Base-by-base conservation (phyloP, 2,329 filamentous ascomycete genomes). In the Gaeumannomyces sp. region DNA sequence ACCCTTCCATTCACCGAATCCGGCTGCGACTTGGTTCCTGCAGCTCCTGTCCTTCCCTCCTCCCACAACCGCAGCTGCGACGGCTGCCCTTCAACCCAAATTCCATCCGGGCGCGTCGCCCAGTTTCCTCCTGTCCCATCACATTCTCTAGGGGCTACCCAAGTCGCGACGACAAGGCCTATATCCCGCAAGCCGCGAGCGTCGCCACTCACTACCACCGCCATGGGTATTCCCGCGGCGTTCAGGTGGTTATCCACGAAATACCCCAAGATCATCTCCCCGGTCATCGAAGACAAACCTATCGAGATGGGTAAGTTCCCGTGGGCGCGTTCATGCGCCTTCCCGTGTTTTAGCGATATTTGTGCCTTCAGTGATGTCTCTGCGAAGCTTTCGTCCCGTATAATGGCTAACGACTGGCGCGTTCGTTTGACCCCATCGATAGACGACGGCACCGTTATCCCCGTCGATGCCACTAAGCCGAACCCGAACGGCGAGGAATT, bases 401-500 rank as follows among this genome's bases (percentile, higher is more conserved):
- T 45, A 16, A 16, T 38, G 11, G 27, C 38, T n/a, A 62, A 27
- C 14, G 3, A 38, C 13, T 19, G 60, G 27, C 60, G 60, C 38
- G 50, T 56, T n/a, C 50, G 11, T 27, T 45, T 35, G n/a, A 22
- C 27, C 38, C 13, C 25, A 45, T 28, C 28, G 28, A 4, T n/a
- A 64, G 83, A 85, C 13, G 92, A 97, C 83, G 94, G 93, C 69
- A 85, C 89, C 59, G 83, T 86, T 70, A 89, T 97, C 65, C 95
- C 95, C 2, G 86, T 98, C 67, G 93, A 99, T 74, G 88, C 87
- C 14, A 93, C 90, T 8, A 82, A 86, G 56, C 88, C 92, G 7
- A 99, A 99, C 73, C 96, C 96, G 3, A 99, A 99, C 78, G 93
- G 93, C 75, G 94, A 98, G 78, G 95, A 99, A 77, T 91, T 97